Base-by-base conservation (phyloP, 257 asterid genomes). In the Penstemon davidsonii region DNA sequence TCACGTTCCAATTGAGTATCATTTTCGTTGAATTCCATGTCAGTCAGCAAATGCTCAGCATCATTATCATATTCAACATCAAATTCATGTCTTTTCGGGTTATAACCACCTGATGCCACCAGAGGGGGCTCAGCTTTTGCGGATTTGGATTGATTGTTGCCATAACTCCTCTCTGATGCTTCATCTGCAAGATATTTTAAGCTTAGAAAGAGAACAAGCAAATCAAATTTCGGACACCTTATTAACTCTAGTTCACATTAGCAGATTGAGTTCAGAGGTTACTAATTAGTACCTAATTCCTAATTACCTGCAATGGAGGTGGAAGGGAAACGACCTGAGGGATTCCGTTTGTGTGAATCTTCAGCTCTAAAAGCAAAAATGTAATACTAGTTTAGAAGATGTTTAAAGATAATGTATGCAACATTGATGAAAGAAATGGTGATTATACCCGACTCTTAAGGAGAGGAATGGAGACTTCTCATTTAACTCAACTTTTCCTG, bases 51-150 rank as follows among this genome's bases (percentile, higher is more conserved):
- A 62, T 84, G 89, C 80, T 91, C 97, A 9, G 97, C 97, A 64
- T 91, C 96, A 73, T 87, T 88, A 75, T 91, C 97, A 60, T 91
- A 91, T 73, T 91, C 97, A 5, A 84, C 81, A 71, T 91, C 97
- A 76, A 91, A 91, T 62, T 91, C 96, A 42, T 81, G 84, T 75
- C 97, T 82, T 66, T 88, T 91, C 3, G 76, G 76, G 69, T 87
- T 87, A 84, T 88, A 91, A 58, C 95, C 96, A 78, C 95, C 82
- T 59, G 82, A 69, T 69, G 83, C 88, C 86, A 76, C 56, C 76
- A 85, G 73, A 63, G 90, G 84, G 61, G 85, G 86, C 71, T 82
- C 89, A 18, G 72, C 78, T 70, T 85, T 81, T 44, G 81, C 74
- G 46, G 86, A 72, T 62, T 82, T 83, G 9, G 90, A 84, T 70